These are phyloP conservation scores for Poteriospumella lacustris DNA, from an alignment of 108 stramenopile genomes.

Conservation along the genomic window DNA sequence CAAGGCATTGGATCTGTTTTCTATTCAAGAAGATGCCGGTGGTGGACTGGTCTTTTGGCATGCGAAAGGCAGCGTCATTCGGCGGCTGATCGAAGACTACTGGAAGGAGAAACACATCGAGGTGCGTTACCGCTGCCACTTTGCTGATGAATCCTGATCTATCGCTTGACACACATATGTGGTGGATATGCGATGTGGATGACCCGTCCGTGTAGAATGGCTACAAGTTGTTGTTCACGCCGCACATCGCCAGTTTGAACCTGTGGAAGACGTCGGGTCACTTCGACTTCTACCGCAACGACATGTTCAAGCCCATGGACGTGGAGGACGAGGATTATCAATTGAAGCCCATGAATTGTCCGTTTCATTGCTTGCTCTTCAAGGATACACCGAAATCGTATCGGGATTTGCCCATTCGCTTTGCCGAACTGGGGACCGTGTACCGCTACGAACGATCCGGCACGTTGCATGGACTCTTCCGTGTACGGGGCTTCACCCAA, in stretches of 20 bases:
- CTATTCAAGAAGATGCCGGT: constrained; percentile 73
- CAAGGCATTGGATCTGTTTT: constrained; percentile 86
- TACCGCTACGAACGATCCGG: constrained; percentile 82
- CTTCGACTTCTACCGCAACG: constrained; percentile 89
- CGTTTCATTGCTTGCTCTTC: constrained; percentile 86
- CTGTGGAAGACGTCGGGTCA: constrained; percentile 98
- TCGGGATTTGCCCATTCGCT: constrained; percentile 33
- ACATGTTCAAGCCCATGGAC: constrained; percentile 98
- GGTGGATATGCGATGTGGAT: background rate
- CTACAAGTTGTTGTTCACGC: constrained; percentile 92
- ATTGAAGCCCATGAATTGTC: constrained; percentile 99
- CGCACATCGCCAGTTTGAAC: constrained; percentile 90
- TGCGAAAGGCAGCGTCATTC: constrained; percentile 84
- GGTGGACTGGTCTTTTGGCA: constrained; percentile 79
- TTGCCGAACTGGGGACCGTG: constrained; percentile 31
- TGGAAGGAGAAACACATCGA: constrained; percentile 64
- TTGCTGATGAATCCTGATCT: background rate
- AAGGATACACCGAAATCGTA: constrained; percentile 17
- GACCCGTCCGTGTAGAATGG: constrained; percentile 59
- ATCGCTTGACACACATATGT: constrained; percentile 14
- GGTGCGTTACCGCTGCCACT: too few relatives aligned
- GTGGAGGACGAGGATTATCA: constrained; percentile 90
- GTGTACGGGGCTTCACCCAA: constrained; percentile 96
- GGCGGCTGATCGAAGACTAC: constrained; percentile 82
- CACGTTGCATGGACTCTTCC: constrained; percentile 88